Evolutionary conservation across 495 filamentous ascomycete species (phyloP), one percentile per base, ranked within the genome.

Genomic region (Penicillium turbatum): DNA sequence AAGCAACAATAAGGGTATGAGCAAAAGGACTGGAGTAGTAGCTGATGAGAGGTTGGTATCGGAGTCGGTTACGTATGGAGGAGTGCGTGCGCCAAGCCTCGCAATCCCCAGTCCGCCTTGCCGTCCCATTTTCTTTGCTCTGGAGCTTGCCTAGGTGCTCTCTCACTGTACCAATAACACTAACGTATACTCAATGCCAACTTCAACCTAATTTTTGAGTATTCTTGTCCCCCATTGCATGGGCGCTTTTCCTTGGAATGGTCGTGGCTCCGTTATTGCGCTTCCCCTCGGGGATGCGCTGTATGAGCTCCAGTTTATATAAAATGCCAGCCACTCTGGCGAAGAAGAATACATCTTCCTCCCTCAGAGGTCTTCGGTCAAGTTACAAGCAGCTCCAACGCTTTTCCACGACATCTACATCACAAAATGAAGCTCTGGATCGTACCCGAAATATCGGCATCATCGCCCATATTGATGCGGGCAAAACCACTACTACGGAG

Each of bases 401-500:
- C 11, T 71, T 72, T 21, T 70, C 72, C 0, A 70, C 65, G 1
- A 51, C 55, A 6, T 16, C 53, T 0, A 30, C 62, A 56, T 61
- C 51, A 24, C 63, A 72, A 43, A 55, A 47, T 11, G 65, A 68
- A 12, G 55, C 69, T 44, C 67, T 86, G 21, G 72, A 75, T 38
- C 78, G 71, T 42, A 93, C 92, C 44, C 79, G 93, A 54, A 99
- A 99, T 66, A 97, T 99, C 72, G 95, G 95, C 35, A 99, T 99
- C 55, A 96, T 99, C 68, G 95, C 95, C 34, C 95, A 99, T 71
- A 96, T 97, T 55, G 95, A 97, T 83, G 95, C 95, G 41, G 93
- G 95, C 42, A 99, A 99, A 79, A 99, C 95, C 7, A 99, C 95
- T 0, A 99, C 95, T 0, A 97, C 95, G 5, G 95, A 99, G 82